Percentiles rank a stretch among this genome's conserved stretches.
phyloP scores from a whole-genome alignment of 495 filamentous ascomycete species.

The Schizothecium vesticola region DNA sequence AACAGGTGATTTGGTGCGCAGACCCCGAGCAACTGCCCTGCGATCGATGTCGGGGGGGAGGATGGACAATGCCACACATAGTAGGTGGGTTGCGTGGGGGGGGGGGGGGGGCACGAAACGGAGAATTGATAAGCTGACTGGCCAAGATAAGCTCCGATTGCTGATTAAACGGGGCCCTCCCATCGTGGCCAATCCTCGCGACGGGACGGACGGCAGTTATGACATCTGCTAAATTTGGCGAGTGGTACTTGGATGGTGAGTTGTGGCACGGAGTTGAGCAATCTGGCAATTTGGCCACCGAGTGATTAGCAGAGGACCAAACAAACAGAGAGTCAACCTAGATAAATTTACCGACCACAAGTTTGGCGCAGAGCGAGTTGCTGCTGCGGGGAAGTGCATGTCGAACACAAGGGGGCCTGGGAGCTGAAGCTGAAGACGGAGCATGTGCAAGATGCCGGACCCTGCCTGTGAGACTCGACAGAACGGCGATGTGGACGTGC shows the following conservation, averaged over 20 bases:
- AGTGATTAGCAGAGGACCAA: not conserved
- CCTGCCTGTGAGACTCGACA: not conserved
- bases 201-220: not conserved
- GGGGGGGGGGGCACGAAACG: not conserved
- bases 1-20: not conserved
- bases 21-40: not conserved
- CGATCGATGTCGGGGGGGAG: not conserved
- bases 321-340: not conserved
- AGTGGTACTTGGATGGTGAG: not conserved
- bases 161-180: not conserved
- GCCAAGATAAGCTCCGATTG: not conserved
- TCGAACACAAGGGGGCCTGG: not conserved
- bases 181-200: not conserved
- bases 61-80: not conserved
- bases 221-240: not conserved
- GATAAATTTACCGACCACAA: too few relatives aligned
- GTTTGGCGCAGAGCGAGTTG: not conserved
- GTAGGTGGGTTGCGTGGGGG: not conserved
- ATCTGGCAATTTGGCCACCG: not conserved
- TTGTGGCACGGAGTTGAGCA: not conserved
- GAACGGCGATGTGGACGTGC: not conserved
- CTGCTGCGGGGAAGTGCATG: not conserved
- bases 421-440: not conserved
- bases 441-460: not conserved
- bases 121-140: not conserved